Base-by-base conservation (phyloP, 225 moss, liverwort and hornwort species). In the Straminergon stramineum region DNA sequence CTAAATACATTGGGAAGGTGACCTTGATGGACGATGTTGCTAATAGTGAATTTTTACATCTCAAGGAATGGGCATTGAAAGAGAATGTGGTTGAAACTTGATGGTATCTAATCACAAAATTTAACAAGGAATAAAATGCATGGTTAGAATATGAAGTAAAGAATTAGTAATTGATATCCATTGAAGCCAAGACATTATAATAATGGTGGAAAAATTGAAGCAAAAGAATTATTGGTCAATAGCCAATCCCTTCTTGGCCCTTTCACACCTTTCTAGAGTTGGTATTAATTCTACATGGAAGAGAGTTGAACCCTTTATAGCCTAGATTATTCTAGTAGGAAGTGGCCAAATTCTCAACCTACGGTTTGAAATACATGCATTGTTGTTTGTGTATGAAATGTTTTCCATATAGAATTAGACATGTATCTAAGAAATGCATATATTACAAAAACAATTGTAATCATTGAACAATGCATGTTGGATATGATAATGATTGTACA, bases 351-450 rank as follows among this genome's bases (percentile, higher is more conserved):
- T 35, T 77, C 14, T 23, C 22, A 34, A 35, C 2, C 5, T 35
- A 55, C 0, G 9, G 0, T 55, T 35, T 77, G 55, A 55, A 77
- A 35, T 77, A 55, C 22, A 55, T 23, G 5, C 35, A 55, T 55
- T 23, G 8, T 35, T 77, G 10, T 53, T 75, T 51, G 51, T 32
- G 19, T 12, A 52, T 32, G 19, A 19, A 51, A 32, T 31, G 1
- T 31, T 21, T 11, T 52, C 0, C 0, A 0, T 53, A 21, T 5
- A 8, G 2, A 52, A 20, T 0, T 53, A 0, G 8, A 77, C 12
- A 34, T 34, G 22, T 34, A 34, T 52, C 0, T 1, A 0, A 14
- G 1, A 51, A 8, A 34, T 2, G 5, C 34, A 34, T 21, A 11
- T 34, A 53, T 13, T 75, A 5, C 75, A 51, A 48, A 19, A 5